Base-by-base conservation (phyloP, 2,329 filamentous ascomycete genomes). In the Alternaria arborescens region DNA sequence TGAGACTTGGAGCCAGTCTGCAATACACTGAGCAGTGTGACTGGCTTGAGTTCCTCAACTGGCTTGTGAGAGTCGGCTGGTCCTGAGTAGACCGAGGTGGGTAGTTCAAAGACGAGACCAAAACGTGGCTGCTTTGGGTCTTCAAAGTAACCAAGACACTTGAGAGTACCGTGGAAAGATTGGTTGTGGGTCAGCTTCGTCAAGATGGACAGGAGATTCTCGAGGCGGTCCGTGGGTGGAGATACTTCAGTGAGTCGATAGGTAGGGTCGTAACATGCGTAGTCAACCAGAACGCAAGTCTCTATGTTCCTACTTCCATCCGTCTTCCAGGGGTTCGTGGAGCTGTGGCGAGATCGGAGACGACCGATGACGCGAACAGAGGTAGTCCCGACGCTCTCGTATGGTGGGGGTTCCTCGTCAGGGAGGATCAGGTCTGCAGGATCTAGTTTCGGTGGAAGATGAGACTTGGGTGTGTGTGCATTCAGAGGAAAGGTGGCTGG, bases 41-140 rank as follows among this genome's bases (percentile, higher is more conserved):
- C 74, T 28, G 82, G 81, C 51, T 75, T 73, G 24, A 81, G 64
- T n/a, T 78, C 72, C 20, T 74, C 75, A 24, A 69, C 18, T 30
- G 69, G 55, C 48, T 77, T 73, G 10, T 87, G 81, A 64, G 86
- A 85, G 77, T 91, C 90, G 8, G 85, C 82, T 53, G 76, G 54
- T 64, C 77, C 76, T 10, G 78, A 78, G 62, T 80, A 79, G 12
- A 82, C 76, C 8, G 77, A 78, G 1, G 86, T 83, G 2, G 91
- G 91, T 30, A 94, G 86, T 51, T 91, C 88, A 70, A 92, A 94
- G 11, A 94, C 85, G 11, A 94, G 82, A 5, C 91, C 91, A 55
- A 93, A 86, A 10, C 91, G 85, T 0, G 82, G 81, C 56, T 91
- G 88, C 54, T 87, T 85, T 54, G 90, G 83, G 69, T 94, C 91